A percentile compares a stretch with the other conserved stretches of the same genome.
These are phyloP conservation scores for Trichoderma sp. DNA, from an alignment of 2,329 filamentous ascomycete genomes.

Conservation along the genomic window DNA sequence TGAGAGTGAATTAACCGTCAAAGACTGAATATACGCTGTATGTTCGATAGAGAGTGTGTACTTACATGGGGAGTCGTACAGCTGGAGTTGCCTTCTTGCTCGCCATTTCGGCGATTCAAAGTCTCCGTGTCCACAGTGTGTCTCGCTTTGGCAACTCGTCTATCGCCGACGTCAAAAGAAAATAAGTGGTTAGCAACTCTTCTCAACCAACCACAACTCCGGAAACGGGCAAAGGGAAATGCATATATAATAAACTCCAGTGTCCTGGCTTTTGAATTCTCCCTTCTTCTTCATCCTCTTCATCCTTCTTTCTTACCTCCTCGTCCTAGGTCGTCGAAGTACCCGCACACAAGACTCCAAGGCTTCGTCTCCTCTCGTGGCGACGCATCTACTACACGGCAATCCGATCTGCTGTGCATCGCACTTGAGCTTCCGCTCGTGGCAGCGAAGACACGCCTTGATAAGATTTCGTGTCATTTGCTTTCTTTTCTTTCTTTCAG, in stretches of 20 bases:
- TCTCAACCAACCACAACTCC: background rate
- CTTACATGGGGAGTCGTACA: background rate
- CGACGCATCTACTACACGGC: constrained; percentile 1
- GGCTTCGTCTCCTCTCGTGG: background rate
- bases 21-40: background rate
- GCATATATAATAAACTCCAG: background rate
- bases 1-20: background rate
- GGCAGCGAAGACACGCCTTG: background rate
- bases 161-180: background rate
- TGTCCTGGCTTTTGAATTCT: background rate
- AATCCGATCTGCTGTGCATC: background rate
- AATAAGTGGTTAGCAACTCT: background rate
- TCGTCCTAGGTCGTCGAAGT: background rate
- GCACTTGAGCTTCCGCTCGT: background rate
- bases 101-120: background rate
- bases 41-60: background rate
- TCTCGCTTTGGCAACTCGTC: background rate
- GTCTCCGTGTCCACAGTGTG: background rate
- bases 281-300: background rate
- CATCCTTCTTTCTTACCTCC: background rate
- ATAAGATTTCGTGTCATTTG: background rate
- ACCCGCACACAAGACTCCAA: background rate
- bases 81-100: background rate
- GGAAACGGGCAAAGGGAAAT: background rate
- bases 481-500: background rate